These are phyloP conservation scores for Bolboschoenoplectus hybrid DNA, from an alignment of 202 grass and related monocot species.

Conservation along the genomic window DNA sequence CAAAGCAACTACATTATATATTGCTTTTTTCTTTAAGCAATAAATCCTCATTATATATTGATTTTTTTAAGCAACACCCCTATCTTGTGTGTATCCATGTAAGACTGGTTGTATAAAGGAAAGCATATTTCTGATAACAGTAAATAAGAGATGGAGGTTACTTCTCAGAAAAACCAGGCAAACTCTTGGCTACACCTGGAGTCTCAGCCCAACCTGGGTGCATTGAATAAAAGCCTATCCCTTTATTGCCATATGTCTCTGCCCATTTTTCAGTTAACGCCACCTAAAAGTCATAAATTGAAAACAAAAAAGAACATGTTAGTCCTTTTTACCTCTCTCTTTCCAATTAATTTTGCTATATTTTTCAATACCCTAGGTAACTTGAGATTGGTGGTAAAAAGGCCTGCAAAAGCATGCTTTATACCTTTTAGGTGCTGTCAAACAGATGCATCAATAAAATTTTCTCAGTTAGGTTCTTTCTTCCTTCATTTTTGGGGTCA, in stretches of 20 bases:
- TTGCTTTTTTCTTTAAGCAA: background rate
- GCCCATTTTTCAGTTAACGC: constrained; percentile 88
- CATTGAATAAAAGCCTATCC: constrained; percentile 85
- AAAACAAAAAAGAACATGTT: background rate
- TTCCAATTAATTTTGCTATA: background rate
- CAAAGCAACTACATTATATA: background rate
- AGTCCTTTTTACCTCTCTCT: background rate
- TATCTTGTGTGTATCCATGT: background rate
- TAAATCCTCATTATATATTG: background rate
- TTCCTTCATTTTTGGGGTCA: background rate
- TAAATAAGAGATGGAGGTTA: constrained; percentile 38
- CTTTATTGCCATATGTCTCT: constrained; percentile 58
- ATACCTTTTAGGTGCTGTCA: background rate
- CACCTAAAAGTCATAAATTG: constrained; percentile 49
- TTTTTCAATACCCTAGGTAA: background rate
- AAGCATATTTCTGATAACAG: background rate
- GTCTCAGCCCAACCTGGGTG: constrained; percentile 95
- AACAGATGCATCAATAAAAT: background rate
- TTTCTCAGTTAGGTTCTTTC: background rate
- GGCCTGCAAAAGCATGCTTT: background rate
- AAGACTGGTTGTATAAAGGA: background rate
- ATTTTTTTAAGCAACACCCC: background rate
- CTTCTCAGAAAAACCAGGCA: constrained; percentile 71
- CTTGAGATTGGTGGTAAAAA: background rate
- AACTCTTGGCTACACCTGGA: constrained; percentile 74